Percentiles rank a stretch among this genome's conserved stretches.
These are phyloP conservation scores for Mycocentrospora acerina DNA, from an alignment of 2,329 filamentous ascomycete species.

Conservation along the genomic window DNA sequence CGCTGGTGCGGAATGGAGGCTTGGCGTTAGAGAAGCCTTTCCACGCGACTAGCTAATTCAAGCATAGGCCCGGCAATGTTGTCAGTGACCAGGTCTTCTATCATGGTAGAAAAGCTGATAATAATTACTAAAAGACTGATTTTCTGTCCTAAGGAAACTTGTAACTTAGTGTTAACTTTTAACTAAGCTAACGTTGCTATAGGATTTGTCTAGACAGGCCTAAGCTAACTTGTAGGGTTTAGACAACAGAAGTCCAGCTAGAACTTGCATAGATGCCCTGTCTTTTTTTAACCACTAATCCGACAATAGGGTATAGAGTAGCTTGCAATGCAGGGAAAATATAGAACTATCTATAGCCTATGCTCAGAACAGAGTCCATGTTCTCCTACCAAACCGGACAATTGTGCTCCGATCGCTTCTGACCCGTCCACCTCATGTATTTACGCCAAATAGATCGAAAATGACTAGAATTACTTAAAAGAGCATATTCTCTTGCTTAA, in stretches of 20 bases:
- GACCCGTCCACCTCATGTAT: no score
- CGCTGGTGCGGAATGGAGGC: conserved; percentile 18
- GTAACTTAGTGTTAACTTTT: conserved; percentile 1
- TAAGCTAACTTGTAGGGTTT: conserved; percentile 12
- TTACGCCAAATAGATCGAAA: no score
- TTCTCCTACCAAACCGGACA: conserved; percentile 14
- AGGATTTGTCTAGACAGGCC: not conserved
- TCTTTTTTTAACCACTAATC: conserved; percentile 7
- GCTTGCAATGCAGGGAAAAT: conserved; percentile 1
- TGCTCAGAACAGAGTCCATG: conserved; percentile 5
- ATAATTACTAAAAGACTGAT: no score
- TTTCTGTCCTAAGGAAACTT: no score
- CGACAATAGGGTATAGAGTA: conserved; percentile 4
- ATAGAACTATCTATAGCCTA: conserved; percentile 1
- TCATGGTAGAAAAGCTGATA: conserved; percentile 10
- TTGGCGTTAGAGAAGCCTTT: conserved; percentile 20
- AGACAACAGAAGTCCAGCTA: conserved; percentile 23
- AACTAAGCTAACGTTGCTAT: not conserved
- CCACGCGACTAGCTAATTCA: conserved; percentile 20
- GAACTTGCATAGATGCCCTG: conserved; percentile 3
- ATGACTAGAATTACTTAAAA: no score
- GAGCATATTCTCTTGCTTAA: not conserved
- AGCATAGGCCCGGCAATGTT: conserved; percentile 13
- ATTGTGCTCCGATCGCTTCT: conserved; percentile 16
- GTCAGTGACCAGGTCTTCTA: conserved; percentile 8